Conservation (phyloP, 2,329 filamentous ascomycete genomes). For the Knufia fluminis region DNA sequence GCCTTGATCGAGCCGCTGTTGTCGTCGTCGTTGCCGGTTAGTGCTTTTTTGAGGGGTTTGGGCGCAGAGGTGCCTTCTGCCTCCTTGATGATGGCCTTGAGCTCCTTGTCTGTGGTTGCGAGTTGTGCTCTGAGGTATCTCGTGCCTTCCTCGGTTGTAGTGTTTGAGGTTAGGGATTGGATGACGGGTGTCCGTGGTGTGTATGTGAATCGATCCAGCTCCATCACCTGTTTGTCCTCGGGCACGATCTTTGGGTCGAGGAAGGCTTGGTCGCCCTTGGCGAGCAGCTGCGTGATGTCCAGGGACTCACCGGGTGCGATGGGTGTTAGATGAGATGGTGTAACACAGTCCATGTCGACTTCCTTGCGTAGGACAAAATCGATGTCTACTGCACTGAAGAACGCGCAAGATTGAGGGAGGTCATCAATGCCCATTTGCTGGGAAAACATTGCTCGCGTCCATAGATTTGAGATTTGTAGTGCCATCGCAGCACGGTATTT, state of each 20-base stretch:
- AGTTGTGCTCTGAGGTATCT: constrained; percentile 80
- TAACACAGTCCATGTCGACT: constrained; percentile 95
- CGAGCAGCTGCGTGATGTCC: constrained; percentile 69
- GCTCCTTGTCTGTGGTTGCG: constrained; percentile 60
- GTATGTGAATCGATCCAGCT: constrained; percentile 57
- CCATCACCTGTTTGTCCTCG: constrained; percentile 40
- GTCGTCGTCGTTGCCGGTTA: constrained; percentile 3
- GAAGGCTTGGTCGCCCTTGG: constrained; percentile 57
- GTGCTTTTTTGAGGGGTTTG: constrained; percentile 4
- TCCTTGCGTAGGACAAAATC: constrained; percentile 95
- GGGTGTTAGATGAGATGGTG: constrained; percentile 67
- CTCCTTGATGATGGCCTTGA: constrained; percentile 62
- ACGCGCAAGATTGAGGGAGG: constrained; percentile 86
- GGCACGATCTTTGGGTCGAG: constrained; percentile 60
- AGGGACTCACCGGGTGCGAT: constrained; percentile 81
- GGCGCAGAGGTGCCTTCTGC: constrained; percentile 33
- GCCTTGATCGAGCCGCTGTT: constrained; percentile 5
- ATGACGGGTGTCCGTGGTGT: constrained; percentile 68
- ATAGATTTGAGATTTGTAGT: constrained; percentile 84
- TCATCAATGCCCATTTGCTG: constrained; percentile 96
- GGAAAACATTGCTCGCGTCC: constrained; percentile 95
- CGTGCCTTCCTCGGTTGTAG: constrained; percentile 37
- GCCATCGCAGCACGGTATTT: constrained; percentile 87
- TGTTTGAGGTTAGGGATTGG: constrained; percentile 51
- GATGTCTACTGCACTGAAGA: constrained; percentile 91